Evolutionary conservation across 2,329 filamentous ascomycete genomes (phyloP).

Genomic region (Coniochaeta sp.): DNA sequence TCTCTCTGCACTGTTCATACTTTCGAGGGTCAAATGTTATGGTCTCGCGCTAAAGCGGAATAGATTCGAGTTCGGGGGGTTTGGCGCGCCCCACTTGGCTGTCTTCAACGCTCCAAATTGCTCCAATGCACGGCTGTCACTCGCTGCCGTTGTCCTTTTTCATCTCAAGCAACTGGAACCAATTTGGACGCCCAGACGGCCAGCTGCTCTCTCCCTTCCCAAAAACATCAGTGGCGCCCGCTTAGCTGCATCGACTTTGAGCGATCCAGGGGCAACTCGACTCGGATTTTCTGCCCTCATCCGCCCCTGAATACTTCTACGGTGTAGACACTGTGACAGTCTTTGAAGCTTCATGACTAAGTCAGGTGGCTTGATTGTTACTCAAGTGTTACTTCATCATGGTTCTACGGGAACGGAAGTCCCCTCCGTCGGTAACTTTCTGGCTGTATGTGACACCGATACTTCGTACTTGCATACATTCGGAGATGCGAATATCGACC

Average conservation of each 20-base stretch:
- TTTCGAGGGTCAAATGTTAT: slow-evolving; percentile 1
- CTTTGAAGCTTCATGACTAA: too few relatives aligned
- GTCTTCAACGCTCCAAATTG: not conserved
- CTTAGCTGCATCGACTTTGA: not conserved
- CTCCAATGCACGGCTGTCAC: not conserved
- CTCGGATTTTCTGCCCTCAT: not conserved
- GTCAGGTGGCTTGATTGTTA: not conserved
- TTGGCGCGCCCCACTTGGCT: not conserved
- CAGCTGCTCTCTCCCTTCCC: not conserved
- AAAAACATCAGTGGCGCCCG: not conserved
- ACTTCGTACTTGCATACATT: not conserved
- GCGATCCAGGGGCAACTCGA: not conserved
- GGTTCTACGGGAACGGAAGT: not conserved
- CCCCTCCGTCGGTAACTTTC: not conserved
- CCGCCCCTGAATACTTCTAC: not conserved
- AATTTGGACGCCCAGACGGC: not conserved
- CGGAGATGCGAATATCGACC: not conserved
- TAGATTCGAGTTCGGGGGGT: not conserved
- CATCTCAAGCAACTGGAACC: not conserved
- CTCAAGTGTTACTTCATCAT: not conserved
- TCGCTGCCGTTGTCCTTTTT: not conserved
- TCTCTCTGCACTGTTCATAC: too few relatives aligned
- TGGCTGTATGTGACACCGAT: not conserved
- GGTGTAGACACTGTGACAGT: too few relatives aligned
- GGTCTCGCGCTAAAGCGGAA: slow-evolving; percentile 1